Conservation (phyloP, 306 rosid genomes). For the Abrus pulchellus region DNA sequence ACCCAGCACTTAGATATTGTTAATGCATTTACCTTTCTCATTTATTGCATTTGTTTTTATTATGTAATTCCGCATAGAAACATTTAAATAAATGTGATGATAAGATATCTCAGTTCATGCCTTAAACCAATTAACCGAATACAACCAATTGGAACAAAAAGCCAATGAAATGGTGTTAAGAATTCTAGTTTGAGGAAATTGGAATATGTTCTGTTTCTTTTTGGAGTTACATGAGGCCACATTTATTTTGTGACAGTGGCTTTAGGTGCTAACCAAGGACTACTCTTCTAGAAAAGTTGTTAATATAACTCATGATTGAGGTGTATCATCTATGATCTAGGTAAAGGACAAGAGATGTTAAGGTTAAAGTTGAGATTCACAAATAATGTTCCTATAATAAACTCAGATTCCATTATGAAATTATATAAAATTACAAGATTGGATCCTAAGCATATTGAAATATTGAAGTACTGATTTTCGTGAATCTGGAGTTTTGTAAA, state of each 20-base stretch:
- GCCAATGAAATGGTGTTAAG: slow-evolving; percentile 17
- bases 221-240: slow-evolving; percentile 41
- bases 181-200: slow-evolving; percentile 27
- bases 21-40: not conserved
- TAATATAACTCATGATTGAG: slow-evolving; percentile 15
- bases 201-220: slow-evolving; percentile 48
- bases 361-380: slow-evolving; percentile 28
- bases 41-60: not conserved
- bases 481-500: not conserved
- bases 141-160: slow-evolving; percentile 28
- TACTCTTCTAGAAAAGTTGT: slow-evolving; percentile 41
- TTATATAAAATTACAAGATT: slow-evolving; percentile 4
- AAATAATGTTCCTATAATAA: not conserved
- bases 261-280: slow-evolving; percentile 46
- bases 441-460: slow-evolving; percentile 8
- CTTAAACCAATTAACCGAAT: slow-evolving; percentile 4
- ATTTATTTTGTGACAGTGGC: slow-evolving; percentile 38
- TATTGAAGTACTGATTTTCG: not conserved
- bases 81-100: slow-evolving; percentile 9
- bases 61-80: slow-evolving; percentile 6
- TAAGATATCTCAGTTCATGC: slow-evolving; percentile 13
- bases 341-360: slow-evolving; percentile 26
- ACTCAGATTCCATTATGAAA: slow-evolving; percentile 19
- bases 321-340: slow-evolving; percentile 27
- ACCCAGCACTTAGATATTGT: slow-evolving; percentile 19